phyloP scores from a whole-genome alignment of 257 asterid genomes.

The Plectranthus barbatus region DNA sequence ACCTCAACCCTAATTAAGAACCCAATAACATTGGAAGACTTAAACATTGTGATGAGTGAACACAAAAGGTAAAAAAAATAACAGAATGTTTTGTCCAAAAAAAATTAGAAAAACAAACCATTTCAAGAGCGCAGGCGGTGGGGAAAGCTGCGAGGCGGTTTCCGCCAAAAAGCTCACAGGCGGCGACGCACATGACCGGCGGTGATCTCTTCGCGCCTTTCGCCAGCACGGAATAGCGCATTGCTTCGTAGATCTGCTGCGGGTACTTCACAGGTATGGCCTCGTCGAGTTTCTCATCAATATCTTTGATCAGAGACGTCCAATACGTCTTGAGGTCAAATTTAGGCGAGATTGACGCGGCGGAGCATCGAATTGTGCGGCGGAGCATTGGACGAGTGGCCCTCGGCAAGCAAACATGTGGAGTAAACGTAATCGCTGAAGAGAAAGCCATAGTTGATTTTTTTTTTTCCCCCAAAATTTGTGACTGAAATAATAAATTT shows the following conservation, averaged over 20 bases:
- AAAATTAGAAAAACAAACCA: slow-evolving; percentile 53
- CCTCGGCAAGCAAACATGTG: slow-evolving; percentile 20
- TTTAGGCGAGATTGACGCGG: slow-evolving; percentile 25
- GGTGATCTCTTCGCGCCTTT: slow-evolving; percentile 93
- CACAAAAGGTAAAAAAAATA: no score
- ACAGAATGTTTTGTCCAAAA: no score
- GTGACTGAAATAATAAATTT: background rate
- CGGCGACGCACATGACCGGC: slow-evolving; percentile 90
- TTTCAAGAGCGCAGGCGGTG: slow-evolving; percentile 97
- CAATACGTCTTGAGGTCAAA: slow-evolving; percentile 84
- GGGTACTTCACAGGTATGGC: slow-evolving; percentile 82
- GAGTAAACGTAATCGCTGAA: slow-evolving; percentile 15
- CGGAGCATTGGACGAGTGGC: slow-evolving; percentile 26
- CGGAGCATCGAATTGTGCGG: slow-evolving; percentile 40
- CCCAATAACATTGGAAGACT: background rate
- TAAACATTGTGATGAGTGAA: no score
- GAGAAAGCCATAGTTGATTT: slow-evolving; percentile 27
- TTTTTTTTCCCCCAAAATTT: background rate
- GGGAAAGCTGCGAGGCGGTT: slow-evolving; percentile 85
- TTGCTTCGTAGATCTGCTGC: slow-evolving; percentile 84
- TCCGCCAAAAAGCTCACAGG: slow-evolving; percentile 90
- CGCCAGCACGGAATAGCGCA: slow-evolving; percentile 88
- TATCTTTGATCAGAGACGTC: slow-evolving; percentile 66
- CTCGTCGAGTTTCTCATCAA: slow-evolving; percentile 75
- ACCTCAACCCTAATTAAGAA: background rate